Conservation (phyloP, 331 rosid genomes). For the Arachis monticola region DNA sequence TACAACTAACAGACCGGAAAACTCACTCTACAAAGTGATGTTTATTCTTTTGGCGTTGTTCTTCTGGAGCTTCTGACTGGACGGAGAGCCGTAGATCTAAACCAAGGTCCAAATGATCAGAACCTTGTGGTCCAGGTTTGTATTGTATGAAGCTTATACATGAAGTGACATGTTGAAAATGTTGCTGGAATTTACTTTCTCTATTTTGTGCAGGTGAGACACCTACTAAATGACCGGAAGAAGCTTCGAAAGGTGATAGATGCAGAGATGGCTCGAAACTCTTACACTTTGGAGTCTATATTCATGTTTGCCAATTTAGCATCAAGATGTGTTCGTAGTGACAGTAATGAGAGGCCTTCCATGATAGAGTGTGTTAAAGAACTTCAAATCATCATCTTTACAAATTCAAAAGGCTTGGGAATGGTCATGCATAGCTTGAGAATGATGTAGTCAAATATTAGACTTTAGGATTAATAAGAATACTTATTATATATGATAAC, state of each 20-base stretch:
- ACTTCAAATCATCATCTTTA: slow-evolving; percentile 59
- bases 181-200: no score
- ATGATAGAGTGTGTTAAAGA: slow-evolving; percentile 73
- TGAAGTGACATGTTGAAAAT: not conserved
- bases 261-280: slow-evolving; percentile 64
- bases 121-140: slow-evolving; percentile 78
- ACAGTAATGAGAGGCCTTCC: slow-evolving; percentile 74
- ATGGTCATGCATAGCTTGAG: slow-evolving; percentile 51
- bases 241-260: slow-evolving; percentile 77
- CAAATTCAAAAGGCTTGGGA: slow-evolving; percentile 63
- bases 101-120: slow-evolving; percentile 77
- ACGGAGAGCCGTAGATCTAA: slow-evolving; percentile 80
- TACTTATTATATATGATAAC: no score
- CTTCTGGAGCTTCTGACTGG: slow-evolving; percentile 88
- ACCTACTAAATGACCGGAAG: slow-evolving; percentile 68
- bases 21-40: slow-evolving; percentile 86
- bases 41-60: slow-evolving; percentile 89
- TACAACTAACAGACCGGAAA: slow-evolving; percentile 65
- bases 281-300: slow-evolving; percentile 69
- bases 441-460: slow-evolving; percentile 39
- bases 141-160: not conserved
- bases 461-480: not conserved
- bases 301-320: slow-evolving; percentile 78
- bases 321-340: slow-evolving; percentile 71
- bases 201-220: slow-evolving; percentile 55